Evolutionary conservation across 805 yeast species (phyloP), one percentile per base, ranked within the genome.

Genomic region (Pachysolen tannophilus): DNA sequence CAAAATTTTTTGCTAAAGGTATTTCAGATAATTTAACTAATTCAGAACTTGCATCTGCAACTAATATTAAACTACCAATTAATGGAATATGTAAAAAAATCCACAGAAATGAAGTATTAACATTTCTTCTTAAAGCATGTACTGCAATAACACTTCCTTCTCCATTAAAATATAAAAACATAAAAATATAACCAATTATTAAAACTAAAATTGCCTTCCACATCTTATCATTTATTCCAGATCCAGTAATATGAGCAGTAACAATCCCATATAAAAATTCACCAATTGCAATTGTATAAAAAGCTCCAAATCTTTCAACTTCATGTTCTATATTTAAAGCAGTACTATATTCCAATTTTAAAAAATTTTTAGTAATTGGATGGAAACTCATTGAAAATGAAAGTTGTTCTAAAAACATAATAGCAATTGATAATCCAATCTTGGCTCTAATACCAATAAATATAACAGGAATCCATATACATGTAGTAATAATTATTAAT

Each of bases 311-410:
- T 37, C 84, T 51, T 46, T 78, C 84, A 19, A 74, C 78, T 47
- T 76, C 82, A 47, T 78, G 83, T 43, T 76, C 82, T 37, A 78
- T 72, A 47, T 75, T 75, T 40, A 76, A 49, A 1, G 83, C 83
- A 0, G 84, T 74, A 8, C 79, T 65, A 37, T 62, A 65, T 10
- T 59, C 61, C 34, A 69, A 48, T 8, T 60, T 53, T 41, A 75
- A 37, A 14, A 51, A n/a, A 23, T 48, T 60, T 45, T 73, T 73
- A 38, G 61, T 53, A 48, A 49, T 42, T 3, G 82, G 81, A 41
- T 68, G 76, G 43, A 61, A 70, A 21, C 62, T 46, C 1, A 61
- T 6, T n/a, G 48, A 28, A 43, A 58, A 71, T 11, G 46, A 40
- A 1, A 48, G 3, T 8, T 64, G 62, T 42, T 78, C 83, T 9